phyloP scores from a whole-genome alignment of 257 asterid genomes.

The Perilla frutescens region DNA sequence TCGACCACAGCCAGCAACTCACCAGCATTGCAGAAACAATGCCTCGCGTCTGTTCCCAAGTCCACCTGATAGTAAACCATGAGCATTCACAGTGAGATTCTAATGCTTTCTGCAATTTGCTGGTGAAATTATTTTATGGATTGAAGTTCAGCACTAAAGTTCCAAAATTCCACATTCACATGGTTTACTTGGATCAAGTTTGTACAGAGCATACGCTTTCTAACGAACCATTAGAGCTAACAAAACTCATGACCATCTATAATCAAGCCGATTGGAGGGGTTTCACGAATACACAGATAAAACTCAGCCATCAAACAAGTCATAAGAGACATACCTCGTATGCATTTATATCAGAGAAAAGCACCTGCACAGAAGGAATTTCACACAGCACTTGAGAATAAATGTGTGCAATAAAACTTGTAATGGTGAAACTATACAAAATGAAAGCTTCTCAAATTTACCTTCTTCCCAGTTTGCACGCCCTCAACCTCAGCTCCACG shows the following conservation, averaged over 20 bases:
- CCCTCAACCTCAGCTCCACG: slow-evolving; percentile 72
- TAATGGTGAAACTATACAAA: neutral
- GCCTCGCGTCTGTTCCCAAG: slow-evolving; percentile 30
- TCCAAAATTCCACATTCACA: too few relatives aligned
- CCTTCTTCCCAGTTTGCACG: slow-evolving; percentile 83
- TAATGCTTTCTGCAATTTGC: too few relatives aligned
- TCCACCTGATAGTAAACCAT: slow-evolving; percentile 25
- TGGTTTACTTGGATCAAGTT: too few relatives aligned
- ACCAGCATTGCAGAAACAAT: slow-evolving; percentile 33
- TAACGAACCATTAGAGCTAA: too few relatives aligned
- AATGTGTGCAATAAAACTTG: too few relatives aligned
- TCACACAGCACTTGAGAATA: neutral
- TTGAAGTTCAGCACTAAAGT: neutral
- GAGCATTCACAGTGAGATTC: neutral
- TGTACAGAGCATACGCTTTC: too few relatives aligned
- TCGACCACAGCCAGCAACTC: slow-evolving; percentile 33
- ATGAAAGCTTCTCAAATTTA: slow-evolving; percentile 21
- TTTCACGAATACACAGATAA: too few relatives aligned
- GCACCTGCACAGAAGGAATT: slow-evolving; percentile 66
- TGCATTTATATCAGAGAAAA: slow-evolving; percentile 86
- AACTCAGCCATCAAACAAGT: neutral
- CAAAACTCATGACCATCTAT: too few relatives aligned
- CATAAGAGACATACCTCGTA: slow-evolving; percentile 63
- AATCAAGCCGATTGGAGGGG: too few relatives aligned
- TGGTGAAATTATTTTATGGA: neutral